phyloP scores from a whole-genome alignment of 1,284 basidiomycete genomes.

The Ustilago vetiveriae region DNA sequence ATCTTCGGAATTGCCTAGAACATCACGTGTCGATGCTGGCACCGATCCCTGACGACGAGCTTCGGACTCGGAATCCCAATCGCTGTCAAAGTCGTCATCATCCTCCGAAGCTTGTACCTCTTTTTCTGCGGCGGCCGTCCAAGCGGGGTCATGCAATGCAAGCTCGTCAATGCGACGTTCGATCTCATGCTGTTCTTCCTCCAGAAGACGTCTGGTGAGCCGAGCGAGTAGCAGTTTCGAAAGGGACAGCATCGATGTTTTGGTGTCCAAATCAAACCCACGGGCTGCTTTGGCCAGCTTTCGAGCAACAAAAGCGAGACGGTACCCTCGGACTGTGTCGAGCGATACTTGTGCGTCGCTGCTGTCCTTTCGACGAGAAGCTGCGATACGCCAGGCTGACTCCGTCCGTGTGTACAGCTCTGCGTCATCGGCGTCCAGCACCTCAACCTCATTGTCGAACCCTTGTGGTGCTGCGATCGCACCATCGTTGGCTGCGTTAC shows the following conservation, averaged over 20 bases:
- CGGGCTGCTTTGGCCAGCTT: conserved; percentile 77
- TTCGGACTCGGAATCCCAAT: conserved; percentile 19
- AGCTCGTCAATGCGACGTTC: conserved; percentile 71
- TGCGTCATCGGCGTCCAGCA: conserved; percentile 43
- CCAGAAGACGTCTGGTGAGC: conserved; percentile 76
- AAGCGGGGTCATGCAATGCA: conserved; percentile 2
- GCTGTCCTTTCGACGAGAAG: conserved; percentile 82
- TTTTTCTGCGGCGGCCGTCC: conserved; percentile 23
- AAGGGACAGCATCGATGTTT: conserved; percentile 68
- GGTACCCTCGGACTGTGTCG: conserved; percentile 70
- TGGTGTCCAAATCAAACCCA: conserved; percentile 76
- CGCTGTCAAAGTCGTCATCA: conserved; percentile 41
- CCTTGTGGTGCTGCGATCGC: conserved; percentile 11
- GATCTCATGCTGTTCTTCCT: conserved; percentile 69
- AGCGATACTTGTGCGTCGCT: conserved; percentile 71
- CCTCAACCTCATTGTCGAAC: conserved; percentile 68
- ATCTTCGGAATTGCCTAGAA: neutral
- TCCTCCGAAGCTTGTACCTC: conserved; percentile 43
- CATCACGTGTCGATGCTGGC: neutral
- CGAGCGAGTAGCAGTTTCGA: conserved; percentile 77
- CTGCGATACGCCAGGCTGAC: conserved; percentile 69
- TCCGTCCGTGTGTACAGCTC: conserved; percentile 38
- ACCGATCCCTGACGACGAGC: neutral
- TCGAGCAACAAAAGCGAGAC: conserved; percentile 78
- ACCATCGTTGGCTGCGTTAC: conserved; percentile 14